Evolutionary conservation across 2,329 filamentous ascomycete genomes (phyloP).

Genomic region (Akanthomyces muscarius): DNA sequence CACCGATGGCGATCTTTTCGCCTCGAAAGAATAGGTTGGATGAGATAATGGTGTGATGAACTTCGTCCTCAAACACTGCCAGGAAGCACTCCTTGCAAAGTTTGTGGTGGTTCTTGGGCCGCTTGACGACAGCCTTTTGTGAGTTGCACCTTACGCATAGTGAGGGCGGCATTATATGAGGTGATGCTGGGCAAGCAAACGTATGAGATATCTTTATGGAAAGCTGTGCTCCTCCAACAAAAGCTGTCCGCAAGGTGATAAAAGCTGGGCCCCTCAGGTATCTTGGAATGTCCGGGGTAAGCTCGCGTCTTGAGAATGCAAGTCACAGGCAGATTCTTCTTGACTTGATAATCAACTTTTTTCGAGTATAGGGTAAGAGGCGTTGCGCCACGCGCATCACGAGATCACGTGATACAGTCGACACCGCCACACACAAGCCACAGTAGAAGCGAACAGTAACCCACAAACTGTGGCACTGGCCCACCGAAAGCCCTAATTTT

Average conservation of each 20-base stretch:
- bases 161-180: slow-evolving; percentile 64
- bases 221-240: background rate
- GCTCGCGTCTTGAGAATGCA: background rate
- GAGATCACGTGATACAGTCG: slow-evolving; percentile 13
- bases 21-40: slow-evolving; percentile 78
- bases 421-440: slow-evolving; percentile 19
- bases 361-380: slow-evolving; percentile 14
- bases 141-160: slow-evolving; percentile 72
- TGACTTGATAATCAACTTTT: background rate
- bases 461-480: slow-evolving; percentile 10
- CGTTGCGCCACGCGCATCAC: background rate
- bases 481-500: slow-evolving; percentile 36
- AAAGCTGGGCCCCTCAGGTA: no score
- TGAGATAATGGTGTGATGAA: slow-evolving; percentile 85
- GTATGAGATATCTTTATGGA: background rate
- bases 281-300: no score
- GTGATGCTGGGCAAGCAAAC: background rate
- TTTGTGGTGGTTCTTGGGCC: slow-evolving; percentile 92
- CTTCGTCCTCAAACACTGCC: slow-evolving; percentile 81
- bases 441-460: slow-evolving; percentile 21
- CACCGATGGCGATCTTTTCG: slow-evolving; percentile 88
- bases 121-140: slow-evolving; percentile 79
- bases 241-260: background rate
- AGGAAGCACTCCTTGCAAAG: slow-evolving; percentile 90
- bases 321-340: background rate